Evolutionary conservation across 2,329 filamentous ascomycete species (phyloP).

Genomic region (Monosporascus cannonballus): DNA sequence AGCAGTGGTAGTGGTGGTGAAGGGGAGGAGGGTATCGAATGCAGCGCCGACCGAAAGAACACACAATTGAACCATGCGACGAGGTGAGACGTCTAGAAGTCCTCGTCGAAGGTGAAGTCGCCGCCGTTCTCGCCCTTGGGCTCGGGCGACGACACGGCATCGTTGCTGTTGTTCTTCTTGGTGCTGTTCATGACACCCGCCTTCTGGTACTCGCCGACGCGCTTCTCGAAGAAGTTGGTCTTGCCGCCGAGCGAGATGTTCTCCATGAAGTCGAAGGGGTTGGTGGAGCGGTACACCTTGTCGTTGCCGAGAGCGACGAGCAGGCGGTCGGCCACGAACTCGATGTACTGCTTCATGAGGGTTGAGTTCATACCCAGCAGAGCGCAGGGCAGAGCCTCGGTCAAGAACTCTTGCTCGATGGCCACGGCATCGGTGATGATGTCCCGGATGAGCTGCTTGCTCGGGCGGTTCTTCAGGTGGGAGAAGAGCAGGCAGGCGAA

Average conservation of each 20-base stretch:
- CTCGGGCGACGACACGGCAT: constrained; percentile 38
- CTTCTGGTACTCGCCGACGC: constrained; percentile 99
- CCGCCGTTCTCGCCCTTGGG: constrained; percentile 56
- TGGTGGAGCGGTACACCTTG: constrained; percentile 86
- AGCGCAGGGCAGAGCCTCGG: constrained; percentile 85
- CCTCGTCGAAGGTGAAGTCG: constrained; percentile 91
- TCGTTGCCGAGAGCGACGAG: constrained; percentile 88
- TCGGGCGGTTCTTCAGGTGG: constrained; percentile 89
- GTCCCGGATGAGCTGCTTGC: constrained; percentile 70
- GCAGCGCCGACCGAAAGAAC: constrained; percentile 9
- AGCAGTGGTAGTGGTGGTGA: constrained; percentile 3
- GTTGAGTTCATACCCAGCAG: constrained; percentile 96
- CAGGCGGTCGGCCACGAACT: constrained; percentile 96
- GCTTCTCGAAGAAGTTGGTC: constrained; percentile 99
- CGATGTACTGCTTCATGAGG: constrained; percentile 99
- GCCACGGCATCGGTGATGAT: constrained; percentile 91
- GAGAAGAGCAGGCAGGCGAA: constrained; percentile 97
- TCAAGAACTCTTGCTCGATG: constrained; percentile 97
- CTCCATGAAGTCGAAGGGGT: constrained; percentile 99
- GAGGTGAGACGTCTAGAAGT: constrained; percentile 63
- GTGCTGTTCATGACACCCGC: constrained; percentile 95
- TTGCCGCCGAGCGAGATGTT: constrained; percentile 98
- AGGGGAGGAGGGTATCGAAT: constrained; percentile 22
- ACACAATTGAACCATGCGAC: constrained; percentile 5
- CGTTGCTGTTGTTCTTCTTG: constrained; percentile 53